A percentile compares a stretch with the other conserved stretches of the same genome.
phyloP scores from a whole-genome alignment of 805 yeast genomes.

The Candida odintsovae region DNA sequence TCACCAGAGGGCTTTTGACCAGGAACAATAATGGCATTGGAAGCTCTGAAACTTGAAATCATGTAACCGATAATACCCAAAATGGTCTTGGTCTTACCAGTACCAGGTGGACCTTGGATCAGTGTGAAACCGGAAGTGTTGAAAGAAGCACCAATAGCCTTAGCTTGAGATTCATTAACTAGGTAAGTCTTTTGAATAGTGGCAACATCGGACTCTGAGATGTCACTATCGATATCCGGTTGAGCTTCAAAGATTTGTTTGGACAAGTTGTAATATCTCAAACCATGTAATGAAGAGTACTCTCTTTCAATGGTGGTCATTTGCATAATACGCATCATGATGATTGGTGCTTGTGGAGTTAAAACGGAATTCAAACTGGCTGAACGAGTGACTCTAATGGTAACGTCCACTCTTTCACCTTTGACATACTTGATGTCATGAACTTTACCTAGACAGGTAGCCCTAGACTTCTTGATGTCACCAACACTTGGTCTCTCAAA shows the following conservation, averaged over 20 bases:
- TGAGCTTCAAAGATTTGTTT: conserved; percentile 59
- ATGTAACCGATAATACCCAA: conserved; percentile 83
- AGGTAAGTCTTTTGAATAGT: conserved; percentile 43
- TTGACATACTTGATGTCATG: conserved; percentile 62
- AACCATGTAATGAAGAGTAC: conserved; percentile 73
- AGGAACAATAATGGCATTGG: conserved; percentile 30
- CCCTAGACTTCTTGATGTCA: conserved; percentile 27
- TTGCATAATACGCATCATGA: conserved; percentile 72
- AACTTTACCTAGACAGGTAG: conserved; percentile 77
- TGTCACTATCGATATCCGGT: conserved; percentile 41
- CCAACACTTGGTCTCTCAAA: conserved; percentile 26
- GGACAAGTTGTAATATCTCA: conserved; percentile 76
- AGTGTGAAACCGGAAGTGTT: conserved; percentile 71
- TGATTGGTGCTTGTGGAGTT: conserved; percentile 57
- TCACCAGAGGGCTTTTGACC: conserved; percentile 8
- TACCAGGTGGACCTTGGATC: conserved; percentile 99
- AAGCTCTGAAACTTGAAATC: conserved; percentile 34
- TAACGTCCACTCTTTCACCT: conserved; percentile 66
- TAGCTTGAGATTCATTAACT: conserved; percentile 87
- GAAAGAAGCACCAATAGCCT: conserved; percentile 74
- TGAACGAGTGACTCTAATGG: conserved; percentile 54
- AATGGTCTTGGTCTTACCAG: conserved; percentile 97
- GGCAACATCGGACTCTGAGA: conserved; percentile 30
- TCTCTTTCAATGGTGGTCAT: conserved; percentile 94
- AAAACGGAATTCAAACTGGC: conserved; percentile 43